Base-by-base conservation (phyloP, 176 grass and related monocot genomes). In the Musa troglodytarum region DNA sequence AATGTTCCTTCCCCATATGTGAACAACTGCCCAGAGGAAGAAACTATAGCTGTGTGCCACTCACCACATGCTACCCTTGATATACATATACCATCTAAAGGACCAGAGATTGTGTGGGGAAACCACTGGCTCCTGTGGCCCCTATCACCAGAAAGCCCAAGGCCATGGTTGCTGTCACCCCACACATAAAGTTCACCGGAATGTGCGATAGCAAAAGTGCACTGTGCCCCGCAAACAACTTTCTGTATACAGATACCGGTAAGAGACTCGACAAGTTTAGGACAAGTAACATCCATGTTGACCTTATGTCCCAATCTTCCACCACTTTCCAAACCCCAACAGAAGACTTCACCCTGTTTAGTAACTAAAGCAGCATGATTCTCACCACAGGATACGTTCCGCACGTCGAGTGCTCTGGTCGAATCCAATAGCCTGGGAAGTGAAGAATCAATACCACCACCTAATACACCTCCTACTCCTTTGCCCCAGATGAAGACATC, bases 1-100 rank as follows among this genome's bases (percentile, higher is more conserved):
- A 98, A 98, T 78, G 90, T 93, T 54, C 90, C 88, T 69, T 98
- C 90, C 13, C 94, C 94, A 67, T 89, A 98, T 76, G 94, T 98
- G 76, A 87, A 98, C 83, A 98, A 76, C 79, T 86, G 86, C 76
- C 88, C 88, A 8, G 84, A 76, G 2, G 88, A 93, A 63, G 94
- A 89, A 78, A 98, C 81, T 19, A 98, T 78, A 81, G 85, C 82
- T 23, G 90, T 98, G 71, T 98, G 94, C 94, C 94, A 98, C 53
- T 88, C 82, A 57, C 94, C 90, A 50, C 94, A 98, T 68, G 90
- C 83, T 86, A 98, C 85, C 64, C 85, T 93, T 2, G 54, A 86
- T 63, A 98, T 83, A 19, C 82, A 87, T 81, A 98, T 87, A 63
- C 76, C 76, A 56, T 98, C 83, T 72, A 85, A 83, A 25, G 68